Base-by-base conservation (phyloP, 371 early-diverging fungal species). In the Zychaea mexicana region DNA sequence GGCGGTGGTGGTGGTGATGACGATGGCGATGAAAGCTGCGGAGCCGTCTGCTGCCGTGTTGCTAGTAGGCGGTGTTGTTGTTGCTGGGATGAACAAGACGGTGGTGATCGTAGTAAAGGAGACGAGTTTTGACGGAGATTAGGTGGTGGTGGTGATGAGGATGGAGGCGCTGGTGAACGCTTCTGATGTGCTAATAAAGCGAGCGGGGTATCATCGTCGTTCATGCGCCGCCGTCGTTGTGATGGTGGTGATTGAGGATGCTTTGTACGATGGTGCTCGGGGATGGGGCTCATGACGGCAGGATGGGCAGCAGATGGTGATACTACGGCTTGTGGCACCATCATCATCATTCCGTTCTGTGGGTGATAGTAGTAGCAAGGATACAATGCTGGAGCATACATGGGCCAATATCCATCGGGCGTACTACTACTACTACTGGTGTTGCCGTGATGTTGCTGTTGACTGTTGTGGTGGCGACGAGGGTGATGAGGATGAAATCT, bases 151-250 rank as follows among this genome's bases (percentile, higher is more conserved):
- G 56, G 56, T 24, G 56, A 36, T 19, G 54, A n/a, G 17, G 30
- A 22, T n/a, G 54, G 54, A 17, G 54, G 21, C 21, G 31, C 17
- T 54, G 13, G 12, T 52, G 52, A 12, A 28, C 19, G 53, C 30
- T 53, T 53, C 28, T 42, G 42, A 1, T 53, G 27, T 53, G 53
- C 30, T 3, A 56, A 12, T 33, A 33, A 12, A 13, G 36, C 38
- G 17, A 56, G 56, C 32, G 56, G 56, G 36, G 56, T 56, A 36
- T 56, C n/a, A 56, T 56, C 56, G 24, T 36, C 22, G 24, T 56
- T 31, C 22, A 19, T 56, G 56, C 9, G 36, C 27, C 22, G 38
- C 17, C 33, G 15, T 28, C 30, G 53, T 28, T 12, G 53, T 30
- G 53, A 19, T 53, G 15, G 30, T 53, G 53, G 6, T 10, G 30